phyloP scores from a whole-genome alignment of 1,139 yeast genomes.

The Scheffersomyces titani region DNA sequence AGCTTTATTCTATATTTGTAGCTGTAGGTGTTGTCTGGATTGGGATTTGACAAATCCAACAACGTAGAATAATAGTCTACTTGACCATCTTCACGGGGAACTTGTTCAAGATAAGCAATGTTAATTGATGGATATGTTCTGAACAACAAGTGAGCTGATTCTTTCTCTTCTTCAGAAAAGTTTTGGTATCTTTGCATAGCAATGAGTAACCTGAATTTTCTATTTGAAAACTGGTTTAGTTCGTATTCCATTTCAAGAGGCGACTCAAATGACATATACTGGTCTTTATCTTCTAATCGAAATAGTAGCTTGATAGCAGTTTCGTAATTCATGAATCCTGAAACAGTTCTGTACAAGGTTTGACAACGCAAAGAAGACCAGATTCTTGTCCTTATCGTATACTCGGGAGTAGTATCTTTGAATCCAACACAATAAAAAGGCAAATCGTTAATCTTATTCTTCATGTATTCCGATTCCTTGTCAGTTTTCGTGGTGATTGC shows the following conservation, averaged over 20 bases:
- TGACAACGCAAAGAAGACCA: slow-evolving; percentile 85
- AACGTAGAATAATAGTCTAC: slow-evolving; percentile 59
- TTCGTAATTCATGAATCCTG: slow-evolving; percentile 74
- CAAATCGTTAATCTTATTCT: slow-evolving; percentile 51
- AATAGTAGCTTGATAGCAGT: slow-evolving; percentile 68
- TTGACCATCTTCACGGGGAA: slow-evolving; percentile 27
- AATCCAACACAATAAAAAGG: slow-evolving; percentile 77
- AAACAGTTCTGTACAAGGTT: slow-evolving; percentile 73
- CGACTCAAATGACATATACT: slow-evolving; percentile 19
- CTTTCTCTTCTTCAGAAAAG: slow-evolving; percentile 53
- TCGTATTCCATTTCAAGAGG: slow-evolving; percentile 39
- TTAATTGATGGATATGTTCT: slow-evolving; percentile 62
- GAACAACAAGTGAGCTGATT: slow-evolving; percentile 57
- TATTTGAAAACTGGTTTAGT: slow-evolving; percentile 51
- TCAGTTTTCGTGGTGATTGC: background rate
- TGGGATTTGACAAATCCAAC: slow-evolving; percentile 52
- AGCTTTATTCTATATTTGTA: slow-evolving; percentile 59
- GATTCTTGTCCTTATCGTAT: slow-evolving; percentile 65
- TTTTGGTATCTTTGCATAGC: slow-evolving; percentile 68
- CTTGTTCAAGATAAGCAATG: slow-evolving; percentile 61
- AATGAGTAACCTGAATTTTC: slow-evolving; percentile 68
- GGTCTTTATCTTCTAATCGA: slow-evolving; percentile 59
- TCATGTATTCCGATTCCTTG: slow-evolving; percentile 22
- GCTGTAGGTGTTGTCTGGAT: slow-evolving; percentile 35
- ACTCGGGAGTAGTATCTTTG: slow-evolving; percentile 60